Conservation (phyloP, 192 early-diverging fungal genomes). For the Paraglomus brasilianum region DNA sequence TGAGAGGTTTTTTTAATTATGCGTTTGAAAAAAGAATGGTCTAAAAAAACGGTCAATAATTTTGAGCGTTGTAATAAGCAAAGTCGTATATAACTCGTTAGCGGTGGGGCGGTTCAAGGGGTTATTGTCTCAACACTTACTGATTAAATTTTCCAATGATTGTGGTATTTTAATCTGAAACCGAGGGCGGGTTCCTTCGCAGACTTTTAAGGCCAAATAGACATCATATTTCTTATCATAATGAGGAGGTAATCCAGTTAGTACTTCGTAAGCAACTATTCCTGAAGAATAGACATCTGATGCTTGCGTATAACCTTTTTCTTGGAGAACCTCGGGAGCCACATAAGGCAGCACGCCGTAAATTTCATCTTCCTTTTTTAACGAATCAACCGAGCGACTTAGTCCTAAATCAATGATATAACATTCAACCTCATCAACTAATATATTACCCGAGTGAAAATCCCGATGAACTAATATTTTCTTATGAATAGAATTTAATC, state of each 20-base stretch:
- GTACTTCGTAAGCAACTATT: background rate
- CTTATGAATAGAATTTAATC: background rate
- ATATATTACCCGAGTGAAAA: background rate
- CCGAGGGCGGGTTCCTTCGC: background rate
- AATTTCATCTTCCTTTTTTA: background rate
- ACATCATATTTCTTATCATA: background rate
- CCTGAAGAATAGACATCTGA: background rate
- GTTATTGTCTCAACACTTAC: background rate
- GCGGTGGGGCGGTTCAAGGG: background rate
- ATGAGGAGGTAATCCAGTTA: conserved; percentile 1
- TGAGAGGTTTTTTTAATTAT: no score
- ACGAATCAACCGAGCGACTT: background rate
- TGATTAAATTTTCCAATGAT: background rate
- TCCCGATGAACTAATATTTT: background rate
- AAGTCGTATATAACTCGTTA: no score
- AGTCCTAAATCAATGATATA: background rate
- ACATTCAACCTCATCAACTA: background rate
- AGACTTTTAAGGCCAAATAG: background rate
- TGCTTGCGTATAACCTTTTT: conserved; percentile 5
- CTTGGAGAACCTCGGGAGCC: background rate
- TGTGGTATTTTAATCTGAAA: conserved; percentile 15
- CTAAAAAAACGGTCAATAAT: no score
- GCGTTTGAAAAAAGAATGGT: no score
- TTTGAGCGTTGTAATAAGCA: no score
- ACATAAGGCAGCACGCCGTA: background rate